Evolutionary conservation across 129 eudicot species (phyloP).

Genomic region (Flaveria linearis): DNA sequence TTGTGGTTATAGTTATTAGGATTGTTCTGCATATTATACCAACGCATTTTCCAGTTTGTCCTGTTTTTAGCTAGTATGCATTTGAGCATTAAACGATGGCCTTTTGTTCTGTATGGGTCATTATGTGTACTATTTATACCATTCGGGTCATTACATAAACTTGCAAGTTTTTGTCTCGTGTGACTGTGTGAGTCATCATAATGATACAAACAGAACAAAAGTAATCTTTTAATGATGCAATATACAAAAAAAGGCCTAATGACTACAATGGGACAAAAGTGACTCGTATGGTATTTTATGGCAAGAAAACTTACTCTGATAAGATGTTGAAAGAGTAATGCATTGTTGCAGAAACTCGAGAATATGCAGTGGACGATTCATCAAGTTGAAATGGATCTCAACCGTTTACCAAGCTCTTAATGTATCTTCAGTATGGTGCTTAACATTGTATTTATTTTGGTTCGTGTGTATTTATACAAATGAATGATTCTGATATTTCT

Average conservation of each 20-base stretch:
- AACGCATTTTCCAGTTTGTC: not conserved
- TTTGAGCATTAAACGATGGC: not conserved
- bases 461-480: constrained; percentile 13
- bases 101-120: not conserved
- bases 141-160: not conserved
- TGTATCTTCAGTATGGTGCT: constrained; percentile 15
- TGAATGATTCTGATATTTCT: constrained; percentile 5
- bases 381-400: constrained; percentile 97
- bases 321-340: constrained; percentile 15
- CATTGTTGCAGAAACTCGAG: constrained; percentile 73
- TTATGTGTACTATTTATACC: too few species aligned
- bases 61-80: not conserved
- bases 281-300: not conserved
- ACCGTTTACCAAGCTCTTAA: constrained; percentile 52
- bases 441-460: not conserved
- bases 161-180: not conserved
- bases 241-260: not conserved
- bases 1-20: not conserved
- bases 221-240: not conserved
- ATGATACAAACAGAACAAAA: not conserved
- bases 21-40: not conserved
- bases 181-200: not conserved
- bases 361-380: constrained; percentile 96
- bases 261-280: not conserved
- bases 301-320: not conserved